Percentiles rank a stretch among this genome's conserved stretches.
Conservation (phyloP, 345 rosid species). For the Aquilaria malaccensis region DNA sequence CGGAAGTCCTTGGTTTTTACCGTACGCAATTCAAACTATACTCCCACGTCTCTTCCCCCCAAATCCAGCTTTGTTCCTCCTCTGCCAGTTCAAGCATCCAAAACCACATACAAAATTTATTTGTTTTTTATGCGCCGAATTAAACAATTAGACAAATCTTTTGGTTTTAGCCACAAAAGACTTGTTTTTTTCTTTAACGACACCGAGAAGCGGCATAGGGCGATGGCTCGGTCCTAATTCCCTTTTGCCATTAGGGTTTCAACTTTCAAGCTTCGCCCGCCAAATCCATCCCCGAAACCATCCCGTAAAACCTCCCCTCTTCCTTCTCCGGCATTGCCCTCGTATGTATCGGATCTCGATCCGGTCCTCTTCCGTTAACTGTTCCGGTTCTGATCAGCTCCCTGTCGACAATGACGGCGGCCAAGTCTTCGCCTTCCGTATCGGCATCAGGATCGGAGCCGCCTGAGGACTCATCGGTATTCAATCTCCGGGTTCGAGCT, state of each 20-base stretch:
- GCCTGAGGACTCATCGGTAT: slow-evolving; percentile 30
- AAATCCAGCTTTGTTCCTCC: slow-evolving; percentile 4
- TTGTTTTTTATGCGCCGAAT: slow-evolving; percentile 1
- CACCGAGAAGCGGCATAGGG: background rate
- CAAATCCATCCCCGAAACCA: slow-evolving; percentile 26
- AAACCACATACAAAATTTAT: slow-evolving; percentile 9
- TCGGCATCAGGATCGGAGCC: slow-evolving; percentile 66
- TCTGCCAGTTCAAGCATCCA: background rate
- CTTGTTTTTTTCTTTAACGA: no score
- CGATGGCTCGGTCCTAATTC: no score
- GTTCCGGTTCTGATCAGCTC: slow-evolving; percentile 26
- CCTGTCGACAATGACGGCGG: slow-evolving; percentile 55
- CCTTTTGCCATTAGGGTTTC: slow-evolving; percentile 43
- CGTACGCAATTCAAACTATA: slow-evolving; percentile 27
- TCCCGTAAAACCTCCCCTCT: background rate
- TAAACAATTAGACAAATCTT: background rate
- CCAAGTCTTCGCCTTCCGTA: slow-evolving; percentile 46
- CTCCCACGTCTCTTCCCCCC: slow-evolving; percentile 40
- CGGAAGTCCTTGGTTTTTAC: background rate
- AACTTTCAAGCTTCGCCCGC: slow-evolving; percentile 51
- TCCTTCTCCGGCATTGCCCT: slow-evolving; percentile 18
- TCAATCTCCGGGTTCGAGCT: slow-evolving; percentile 13
- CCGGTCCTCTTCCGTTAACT: slow-evolving; percentile 21
- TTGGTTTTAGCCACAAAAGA: no score
- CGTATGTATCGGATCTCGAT: slow-evolving; percentile 39